Evolutionary conservation across 78 protist species (phyloP).

Genomic region (Dictyostelium capitatum): DNA sequence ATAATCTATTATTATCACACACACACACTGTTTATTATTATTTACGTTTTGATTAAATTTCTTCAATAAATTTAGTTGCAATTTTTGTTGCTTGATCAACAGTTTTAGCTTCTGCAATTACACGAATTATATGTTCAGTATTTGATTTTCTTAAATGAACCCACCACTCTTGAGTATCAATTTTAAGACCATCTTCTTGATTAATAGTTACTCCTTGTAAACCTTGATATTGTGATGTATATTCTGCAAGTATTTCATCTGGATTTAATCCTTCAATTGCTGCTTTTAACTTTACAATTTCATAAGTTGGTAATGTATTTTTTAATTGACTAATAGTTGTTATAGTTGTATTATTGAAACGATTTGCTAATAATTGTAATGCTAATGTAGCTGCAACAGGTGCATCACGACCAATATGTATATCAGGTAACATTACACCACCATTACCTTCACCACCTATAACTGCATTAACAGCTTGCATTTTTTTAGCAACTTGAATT

Average conservation of each 20-base stretch:
- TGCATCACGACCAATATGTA: slow-evolving; percentile 89
- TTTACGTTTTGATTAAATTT: slow-evolving; percentile 56
- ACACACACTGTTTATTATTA: neutral
- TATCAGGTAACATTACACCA: slow-evolving; percentile 88
- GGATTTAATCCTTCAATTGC: slow-evolving; percentile 83
- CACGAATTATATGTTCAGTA: slow-evolving; percentile 88
- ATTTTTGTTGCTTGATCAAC: slow-evolving; percentile 41
- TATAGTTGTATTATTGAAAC: neutral
- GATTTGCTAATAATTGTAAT: slow-evolving; percentile 66
- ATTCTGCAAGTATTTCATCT: slow-evolving; percentile 48
- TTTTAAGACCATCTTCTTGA: slow-evolving; percentile 81
- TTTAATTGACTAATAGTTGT: slow-evolving; percentile 59
- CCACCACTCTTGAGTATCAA: slow-evolving; percentile 83
- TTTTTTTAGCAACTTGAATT: slow-evolving; percentile 85
- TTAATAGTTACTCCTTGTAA: slow-evolving; percentile 42
- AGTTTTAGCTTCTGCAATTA: slow-evolving; percentile 79
- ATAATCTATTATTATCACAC: slow-evolving; percentile 8
- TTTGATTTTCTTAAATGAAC: slow-evolving; percentile 87
- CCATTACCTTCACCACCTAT: slow-evolving; percentile 91
- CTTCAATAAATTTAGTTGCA: slow-evolving; percentile 48
- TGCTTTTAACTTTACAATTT: slow-evolving; percentile 85
- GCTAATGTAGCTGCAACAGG: slow-evolving; percentile 85
- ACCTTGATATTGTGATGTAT: slow-evolving; percentile 24
- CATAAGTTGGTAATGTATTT: slow-evolving; percentile 75
- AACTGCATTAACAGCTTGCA: slow-evolving; percentile 42